Evolutionary conservation across 768 basidiomycete species (phyloP).

Genomic region (Gyrodon lividus): DNA sequence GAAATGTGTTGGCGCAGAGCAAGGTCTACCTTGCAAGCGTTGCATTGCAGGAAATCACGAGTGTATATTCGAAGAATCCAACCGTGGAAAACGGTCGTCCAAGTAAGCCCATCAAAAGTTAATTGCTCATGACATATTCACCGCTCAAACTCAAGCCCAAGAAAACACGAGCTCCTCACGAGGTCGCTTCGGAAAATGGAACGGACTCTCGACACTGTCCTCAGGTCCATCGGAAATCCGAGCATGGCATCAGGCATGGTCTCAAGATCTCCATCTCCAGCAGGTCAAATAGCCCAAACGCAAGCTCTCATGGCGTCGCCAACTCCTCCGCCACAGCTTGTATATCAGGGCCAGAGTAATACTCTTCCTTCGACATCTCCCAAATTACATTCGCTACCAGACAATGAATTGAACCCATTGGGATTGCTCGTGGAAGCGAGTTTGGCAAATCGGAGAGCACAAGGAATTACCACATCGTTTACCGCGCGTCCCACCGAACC

Average conservation of each 20-base stretch:
- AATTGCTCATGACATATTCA: slow-evolving; percentile 25
- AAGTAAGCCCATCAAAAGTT: slow-evolving; percentile 49
- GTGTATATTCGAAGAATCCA: slow-evolving; percentile 96
- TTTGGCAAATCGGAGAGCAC: slow-evolving; percentile 67
- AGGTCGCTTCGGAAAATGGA: slow-evolving; percentile 89
- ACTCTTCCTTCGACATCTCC: slow-evolving; percentile 56
- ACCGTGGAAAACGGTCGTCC: slow-evolving; percentile 86
- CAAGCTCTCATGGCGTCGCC: slow-evolving; percentile 57
- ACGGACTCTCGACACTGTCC: slow-evolving; percentile 86
- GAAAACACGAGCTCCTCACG: slow-evolving; percentile 82
- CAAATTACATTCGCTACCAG: slow-evolving; percentile 86
- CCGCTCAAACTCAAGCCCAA: slow-evolving; percentile 38
- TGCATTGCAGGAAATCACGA: slow-evolving; percentile 78
- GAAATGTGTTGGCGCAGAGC: slow-evolving; percentile 90
- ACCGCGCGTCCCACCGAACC: slow-evolving; percentile 37
- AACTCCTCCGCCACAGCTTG: slow-evolving; percentile 47
- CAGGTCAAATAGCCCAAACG: slow-evolving; percentile 45
- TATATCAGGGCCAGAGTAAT: slow-evolving; percentile 22
- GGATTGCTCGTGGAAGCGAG: slow-evolving; percentile 92
- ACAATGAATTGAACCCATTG: slow-evolving; percentile 89
- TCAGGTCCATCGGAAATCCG: slow-evolving; percentile 86
- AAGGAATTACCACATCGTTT: slow-evolving; percentile 43
- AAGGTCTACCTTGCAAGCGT: slow-evolving; percentile 89
- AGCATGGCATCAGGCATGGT: slow-evolving; percentile 75
- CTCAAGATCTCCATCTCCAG: slow-evolving; percentile 78